Percentiles rank a stretch among this genome's conserved stretches.
Evolutionary conservation across 176 grass and related monocot genomes (phyloP).

Genomic region (Lolium multiflorum): DNA sequence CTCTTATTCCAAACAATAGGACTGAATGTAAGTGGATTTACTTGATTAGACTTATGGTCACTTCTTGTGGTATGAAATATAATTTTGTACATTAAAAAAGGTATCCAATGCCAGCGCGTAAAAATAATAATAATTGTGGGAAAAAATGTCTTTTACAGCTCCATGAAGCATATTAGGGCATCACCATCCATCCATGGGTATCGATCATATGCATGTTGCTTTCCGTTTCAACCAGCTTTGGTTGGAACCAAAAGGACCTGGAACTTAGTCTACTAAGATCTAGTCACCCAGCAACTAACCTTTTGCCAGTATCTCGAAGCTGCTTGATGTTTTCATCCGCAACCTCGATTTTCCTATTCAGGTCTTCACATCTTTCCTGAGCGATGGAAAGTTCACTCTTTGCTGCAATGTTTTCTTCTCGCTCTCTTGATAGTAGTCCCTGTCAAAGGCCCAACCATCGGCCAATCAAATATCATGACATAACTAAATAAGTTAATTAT

Average conservation of each 20-base stretch:
- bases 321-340: slow-evolving; percentile 54
- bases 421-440: slow-evolving; percentile 53
- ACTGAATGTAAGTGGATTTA: slow-evolving; percentile 29
- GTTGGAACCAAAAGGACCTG: slow-evolving; percentile 14
- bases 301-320: slow-evolving; percentile 59
- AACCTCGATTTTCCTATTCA: slow-evolving; percentile 52
- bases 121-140: not conserved
- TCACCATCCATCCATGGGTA: slow-evolving; percentile 14
- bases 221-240: slow-evolving; percentile 1
- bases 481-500: slow-evolving; percentile 17
- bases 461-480: slow-evolving; percentile 42
- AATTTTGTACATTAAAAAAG: not conserved
- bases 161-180: slow-evolving; percentile 1
- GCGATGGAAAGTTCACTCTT: slow-evolving; percentile 52
- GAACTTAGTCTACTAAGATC: slow-evolving; percentile 13
- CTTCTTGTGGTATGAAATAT: slow-evolving; percentile 12
- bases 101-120: not conserved
- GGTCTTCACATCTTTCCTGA: slow-evolving; percentile 52
- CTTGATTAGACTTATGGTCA: not conserved
- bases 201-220: not conserved
- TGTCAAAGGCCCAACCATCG: slow-evolving; percentile 40
- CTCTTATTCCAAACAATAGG: slow-evolving; percentile 22
- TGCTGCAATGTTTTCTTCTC: slow-evolving; percentile 61
- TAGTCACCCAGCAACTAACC: slow-evolving; percentile 52
- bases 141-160: slow-evolving; percentile 4